phyloP scores from a whole-genome alignment of 441 rosid genomes.

The Aquilaria agallochum region DNA sequence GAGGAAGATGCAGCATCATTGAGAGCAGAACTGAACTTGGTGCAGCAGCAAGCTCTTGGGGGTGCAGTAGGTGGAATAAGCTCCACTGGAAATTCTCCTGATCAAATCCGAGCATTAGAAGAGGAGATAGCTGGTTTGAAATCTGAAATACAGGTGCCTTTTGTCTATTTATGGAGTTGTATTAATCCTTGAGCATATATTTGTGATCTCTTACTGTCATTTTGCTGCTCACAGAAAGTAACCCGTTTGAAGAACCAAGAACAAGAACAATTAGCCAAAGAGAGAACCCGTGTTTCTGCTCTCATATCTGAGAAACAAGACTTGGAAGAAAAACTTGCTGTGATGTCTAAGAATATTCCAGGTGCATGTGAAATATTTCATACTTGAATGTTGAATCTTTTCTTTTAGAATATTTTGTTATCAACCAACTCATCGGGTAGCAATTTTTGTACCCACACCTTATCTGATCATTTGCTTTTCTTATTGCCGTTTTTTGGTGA shows the following conservation, averaged over 20 bases:
- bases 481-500: too few species aligned
- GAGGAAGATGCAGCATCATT: conserved; percentile 96
- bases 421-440: too few species aligned
- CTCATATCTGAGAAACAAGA: conserved; percentile 73
- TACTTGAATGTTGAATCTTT: background rate
- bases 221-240: conserved; percentile 52
- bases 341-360: conserved; percentile 37
- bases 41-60: conserved; percentile 59
- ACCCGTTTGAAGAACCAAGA: conserved; percentile 69
- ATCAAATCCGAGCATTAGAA: conserved; percentile 50
- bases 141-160: conserved; percentile 65
- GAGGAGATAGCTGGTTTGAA: conserved; percentile 58
- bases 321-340: conserved; percentile 62
- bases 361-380: conserved; percentile 32
- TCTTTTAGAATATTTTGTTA: too few species aligned
- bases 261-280: conserved; percentile 46
- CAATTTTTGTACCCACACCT: too few species aligned
- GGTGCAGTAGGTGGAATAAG: conserved; percentile 36
- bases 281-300: conserved; percentile 59
- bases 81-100: conserved; percentile 32
- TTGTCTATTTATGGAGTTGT: conserved; percentile 8
- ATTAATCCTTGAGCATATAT: conserved; percentile 4
- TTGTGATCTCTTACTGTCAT: conserved; percentile 24
- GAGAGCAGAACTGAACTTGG: conserved; percentile 72
- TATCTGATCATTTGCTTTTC: too few species aligned